Evolutionary conservation across 2,329 filamentous ascomycete species (phyloP), one percentile per base, ranked within the genome.

Genomic region (Elsinoe perseae): DNA sequence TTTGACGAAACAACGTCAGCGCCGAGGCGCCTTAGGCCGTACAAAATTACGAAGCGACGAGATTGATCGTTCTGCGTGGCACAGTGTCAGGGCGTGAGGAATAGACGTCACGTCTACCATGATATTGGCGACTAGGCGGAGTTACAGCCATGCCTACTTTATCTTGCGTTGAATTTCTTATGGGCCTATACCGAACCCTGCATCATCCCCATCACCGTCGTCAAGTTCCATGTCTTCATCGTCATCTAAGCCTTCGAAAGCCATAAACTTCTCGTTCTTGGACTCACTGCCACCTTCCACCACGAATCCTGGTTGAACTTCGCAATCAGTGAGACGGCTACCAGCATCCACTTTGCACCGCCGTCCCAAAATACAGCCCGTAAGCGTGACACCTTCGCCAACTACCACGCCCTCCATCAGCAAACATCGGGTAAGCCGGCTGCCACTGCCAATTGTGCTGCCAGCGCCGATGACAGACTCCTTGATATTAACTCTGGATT

Each of bases 361-460:
- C 65, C 85, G 82, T 3, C 93, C 93, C 38, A 97, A 73, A 28
- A 97, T 87, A 66, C 91, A 96, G 20, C 88, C 87, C 1, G 87
- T 93, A 53, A 97, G 75, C 69, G 89, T 89, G 66, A 86, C 91
- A 42, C 86, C 85, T 64, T 89, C 87, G 12, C 89, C 91, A 10
- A 98, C 80, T 6, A 88, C 84, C 0, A 88, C 91, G 2, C 89
- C 89, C 59, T 97, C 92, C 89, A 97, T 96, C 18, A 97, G 74
- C 48, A 97, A 72, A 70, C 92, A 97, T 61, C 91, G 82, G n/a
- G 83, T 84, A 43, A 98, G 73, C 62, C 91, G 87, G 27, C 87
- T 89, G n/a, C 90, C 89, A 63, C 86, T 84, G 60, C 85, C 84
- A 61, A 98, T 92, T 64, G 87, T 85, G 69, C 89, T 95, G 64